Conservation (phyloP, 441 rosid species). For the Bocquillonia castaneifolia region DNA sequence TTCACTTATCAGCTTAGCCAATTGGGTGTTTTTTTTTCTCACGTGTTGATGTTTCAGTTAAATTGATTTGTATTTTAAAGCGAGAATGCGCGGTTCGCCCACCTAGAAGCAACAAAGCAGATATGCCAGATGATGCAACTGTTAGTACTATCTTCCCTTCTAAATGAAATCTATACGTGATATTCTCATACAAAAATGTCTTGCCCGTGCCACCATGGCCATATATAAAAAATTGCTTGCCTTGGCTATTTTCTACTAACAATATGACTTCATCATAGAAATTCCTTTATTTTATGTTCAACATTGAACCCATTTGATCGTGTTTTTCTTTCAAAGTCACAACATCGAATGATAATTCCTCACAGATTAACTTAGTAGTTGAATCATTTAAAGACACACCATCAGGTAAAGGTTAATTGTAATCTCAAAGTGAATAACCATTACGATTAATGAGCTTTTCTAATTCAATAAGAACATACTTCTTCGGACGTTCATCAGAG, state of each 20-base stretch:
- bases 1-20: not conserved
- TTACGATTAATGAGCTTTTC: not conserved
- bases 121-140: not conserved
- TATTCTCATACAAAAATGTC: not conserved
- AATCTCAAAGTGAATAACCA: not conserved
- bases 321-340: not conserved
- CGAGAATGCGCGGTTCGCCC: not conserved
- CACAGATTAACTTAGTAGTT: not conserved
- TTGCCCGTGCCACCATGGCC: not conserved
- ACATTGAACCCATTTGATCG: fast-evolving
- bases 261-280: not conserved
- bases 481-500: not conserved
- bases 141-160: not conserved
- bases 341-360: not conserved
- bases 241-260: not conserved
- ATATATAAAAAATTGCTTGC: not conserved
- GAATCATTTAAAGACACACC: not conserved
- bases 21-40: not conserved
- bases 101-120: not conserved
- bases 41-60: not conserved
- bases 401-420: not conserved
- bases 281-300: not conserved
- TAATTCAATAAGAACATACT: not conserved
- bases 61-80: not conserved
- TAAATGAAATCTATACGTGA: not conserved